Conservation (phyloP, 306 rosid genomes). For the Lupinus albus region DNA sequence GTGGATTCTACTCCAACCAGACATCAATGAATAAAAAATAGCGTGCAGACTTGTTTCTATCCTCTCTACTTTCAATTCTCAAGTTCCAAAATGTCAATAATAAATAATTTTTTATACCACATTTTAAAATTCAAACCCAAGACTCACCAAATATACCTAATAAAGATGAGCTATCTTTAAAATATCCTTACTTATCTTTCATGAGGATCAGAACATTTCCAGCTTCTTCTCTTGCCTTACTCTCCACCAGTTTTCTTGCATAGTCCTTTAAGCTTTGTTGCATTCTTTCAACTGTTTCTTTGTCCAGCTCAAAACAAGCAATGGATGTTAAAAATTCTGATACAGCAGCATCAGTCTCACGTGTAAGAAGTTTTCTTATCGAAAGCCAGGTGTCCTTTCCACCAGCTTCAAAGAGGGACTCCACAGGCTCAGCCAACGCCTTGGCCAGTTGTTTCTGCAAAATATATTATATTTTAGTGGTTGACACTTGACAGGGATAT, state of each 20-base stretch:
- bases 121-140: too few relatives aligned
- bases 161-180: constrained; percentile 3
- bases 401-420: constrained; percentile 71
- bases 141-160: too few relatives aligned
- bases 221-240: constrained; percentile 82
- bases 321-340: constrained; percentile 52
- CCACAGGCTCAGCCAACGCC: constrained; percentile 69
- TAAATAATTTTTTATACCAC: too few relatives aligned
- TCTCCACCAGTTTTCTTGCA: constrained; percentile 76
- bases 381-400: constrained; percentile 74
- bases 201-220: constrained; percentile 73
- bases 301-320: constrained; percentile 76
- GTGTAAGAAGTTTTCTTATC: constrained; percentile 71
- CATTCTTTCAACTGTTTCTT: constrained; percentile 57
- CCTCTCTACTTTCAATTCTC: too few relatives aligned
- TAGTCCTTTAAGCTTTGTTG: constrained; percentile 54
- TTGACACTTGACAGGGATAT: constrained; percentile 30
- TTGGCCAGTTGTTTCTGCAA: constrained; percentile 64
- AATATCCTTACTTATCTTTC: constrained; percentile 76
- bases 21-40: too few relatives aligned
- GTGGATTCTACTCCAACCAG: too few relatives aligned
- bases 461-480: constrained; percentile 26
- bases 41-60: too few relatives aligned
- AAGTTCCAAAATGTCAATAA: too few relatives aligned
- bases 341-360: constrained; percentile 61